Conservation (phyloP, 2,329 filamentous ascomycete genomes). For the Ciborinia camelliae region DNA sequence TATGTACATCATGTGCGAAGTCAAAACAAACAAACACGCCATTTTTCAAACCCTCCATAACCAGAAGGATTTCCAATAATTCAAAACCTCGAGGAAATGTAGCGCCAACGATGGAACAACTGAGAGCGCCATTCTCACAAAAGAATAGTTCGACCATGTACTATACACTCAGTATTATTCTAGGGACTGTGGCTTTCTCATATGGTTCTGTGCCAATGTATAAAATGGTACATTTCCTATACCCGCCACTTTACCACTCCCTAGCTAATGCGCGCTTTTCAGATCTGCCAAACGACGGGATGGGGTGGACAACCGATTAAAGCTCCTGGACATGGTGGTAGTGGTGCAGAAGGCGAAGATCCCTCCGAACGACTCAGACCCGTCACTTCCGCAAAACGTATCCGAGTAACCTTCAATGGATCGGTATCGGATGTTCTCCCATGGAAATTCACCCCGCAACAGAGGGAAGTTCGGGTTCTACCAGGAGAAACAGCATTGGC, state of each 20-base stretch:
- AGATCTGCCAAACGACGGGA: conserved; percentile 82
- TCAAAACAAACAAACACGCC: conserved; percentile 22
- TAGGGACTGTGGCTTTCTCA: conserved; percentile 75
- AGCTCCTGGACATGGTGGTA: conserved; percentile 63
- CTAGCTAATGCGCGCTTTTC: conserved; percentile 20
- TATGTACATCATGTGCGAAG: conserved; percentile 33
- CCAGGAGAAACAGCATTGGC: conserved; percentile 95
- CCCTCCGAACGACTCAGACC: conserved; percentile 75
- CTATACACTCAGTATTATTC: conserved; percentile 72
- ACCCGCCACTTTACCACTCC: conserved; percentile 1
- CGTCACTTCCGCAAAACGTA: conserved; percentile 74
- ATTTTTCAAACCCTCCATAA: conserved; percentile 32
- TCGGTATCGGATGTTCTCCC: conserved; percentile 92
- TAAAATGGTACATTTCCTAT: conserved; percentile 62
- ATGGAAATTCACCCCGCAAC: conserved; percentile 96
- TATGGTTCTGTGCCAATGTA: conserved; percentile 85
- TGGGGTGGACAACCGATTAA: conserved; percentile 93
- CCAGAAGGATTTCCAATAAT: conserved; percentile 28
- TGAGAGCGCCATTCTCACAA: conserved; percentile 60
- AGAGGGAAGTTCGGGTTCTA: conserved; percentile 91
- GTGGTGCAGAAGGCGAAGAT: conserved; percentile 54
- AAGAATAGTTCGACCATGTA: conserved; percentile 69
- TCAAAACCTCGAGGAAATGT: conserved; percentile 33
- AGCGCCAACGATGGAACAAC: conserved; percentile 58
- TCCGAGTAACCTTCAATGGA: conserved; percentile 93